Base-by-base conservation (phyloP, 31 red algal genomes). In the Endocladia muricata region DNA sequence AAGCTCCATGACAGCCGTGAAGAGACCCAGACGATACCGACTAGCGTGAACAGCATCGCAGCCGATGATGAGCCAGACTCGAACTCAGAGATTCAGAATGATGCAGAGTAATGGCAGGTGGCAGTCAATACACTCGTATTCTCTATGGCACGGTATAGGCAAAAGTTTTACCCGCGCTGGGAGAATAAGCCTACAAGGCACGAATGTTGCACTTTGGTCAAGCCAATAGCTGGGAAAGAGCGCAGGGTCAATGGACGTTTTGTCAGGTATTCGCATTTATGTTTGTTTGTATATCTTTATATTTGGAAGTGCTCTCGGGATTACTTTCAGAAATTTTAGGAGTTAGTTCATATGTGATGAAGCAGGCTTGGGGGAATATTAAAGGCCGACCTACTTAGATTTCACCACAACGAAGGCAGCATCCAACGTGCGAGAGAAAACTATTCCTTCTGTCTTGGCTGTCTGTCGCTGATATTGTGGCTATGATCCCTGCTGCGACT, bases 161-260 rank as follows among this genome's bases (percentile, higher is more conserved):
- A 0, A 40, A 36, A 15, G 13, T 6, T 11, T 7, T 9, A 15
- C 9, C 19, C 36, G 32, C 32, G 11, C 32, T 15, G 25, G 65
- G 15, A 13, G 65, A 40, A 41, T 69, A 36, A 40, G 22, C 11
- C 65, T 69, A 69, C 65, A 69, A 69, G 65, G 65, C 65, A 69
- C 65, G 65, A 69, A 69, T 69, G 26, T 69, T 69, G 36, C 65
- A 69, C 58, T 19, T 19, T 25, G 28, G 9, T 28, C 58, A 25
- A 23, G 22, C 9, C n/a, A 19, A 25, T 11, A 15, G 22, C 23
- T 15, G 58, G n/a, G 9, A 62, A 49, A 19, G 44, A 19, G 44
- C 44, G 44, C 44, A 8, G 19, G 44, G 44, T 49, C 11, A 49
- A 49, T 8, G 11, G 44, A 49, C 11, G 11, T 19, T 19, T 49